phyloP scores from a whole-genome alignment of 2,329 filamentous ascomycete species.

The Penicillium sp. region DNA sequence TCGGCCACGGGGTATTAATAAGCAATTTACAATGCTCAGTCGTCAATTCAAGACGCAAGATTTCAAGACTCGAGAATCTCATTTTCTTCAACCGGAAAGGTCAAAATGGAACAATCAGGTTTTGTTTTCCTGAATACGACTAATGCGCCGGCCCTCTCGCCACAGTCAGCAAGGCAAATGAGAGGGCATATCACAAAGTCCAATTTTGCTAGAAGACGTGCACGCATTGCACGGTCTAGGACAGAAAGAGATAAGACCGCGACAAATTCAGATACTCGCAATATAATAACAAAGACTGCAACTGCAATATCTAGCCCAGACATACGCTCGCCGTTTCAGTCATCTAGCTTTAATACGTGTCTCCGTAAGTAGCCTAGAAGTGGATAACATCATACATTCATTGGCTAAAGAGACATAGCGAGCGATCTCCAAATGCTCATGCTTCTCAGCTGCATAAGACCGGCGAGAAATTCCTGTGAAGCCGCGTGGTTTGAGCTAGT shows the following conservation, averaged over 20 bases:
- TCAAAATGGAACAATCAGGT: background rate
- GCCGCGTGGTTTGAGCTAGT: slow-evolving; percentile 22
- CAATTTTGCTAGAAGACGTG: slow-evolving; percentile 7
- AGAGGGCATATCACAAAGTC: slow-evolving; percentile 10
- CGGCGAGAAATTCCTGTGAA: slow-evolving; percentile 11
- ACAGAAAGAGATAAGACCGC: too few relatives aligned
- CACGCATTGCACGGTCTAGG: background rate
- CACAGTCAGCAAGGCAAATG: slow-evolving; percentile 1
- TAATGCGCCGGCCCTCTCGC: slow-evolving; percentile 2
- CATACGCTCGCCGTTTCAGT: too few relatives aligned
- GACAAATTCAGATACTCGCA: too few relatives aligned
- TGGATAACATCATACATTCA: too few relatives aligned
- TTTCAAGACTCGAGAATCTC: background rate
- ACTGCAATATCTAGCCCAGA: too few relatives aligned
- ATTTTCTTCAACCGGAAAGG: background rate
- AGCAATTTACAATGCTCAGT: too few relatives aligned
- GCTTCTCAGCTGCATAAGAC: slow-evolving; percentile 2
- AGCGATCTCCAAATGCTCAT: slow-evolving; percentile 1
- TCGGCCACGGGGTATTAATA: too few relatives aligned
- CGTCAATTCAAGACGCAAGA: background rate
- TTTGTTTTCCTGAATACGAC: slow-evolving; percentile 10
- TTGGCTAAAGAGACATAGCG: background rate
- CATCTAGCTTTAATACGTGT: too few relatives aligned
- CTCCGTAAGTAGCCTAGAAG: too few relatives aligned
- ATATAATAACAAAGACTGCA: background rate